Percentiles rank a stretch among this genome's conserved stretches.
Conservation (phyloP, 192 early-diverging fungal species). For the Rhizophagus prolifer region DNA sequence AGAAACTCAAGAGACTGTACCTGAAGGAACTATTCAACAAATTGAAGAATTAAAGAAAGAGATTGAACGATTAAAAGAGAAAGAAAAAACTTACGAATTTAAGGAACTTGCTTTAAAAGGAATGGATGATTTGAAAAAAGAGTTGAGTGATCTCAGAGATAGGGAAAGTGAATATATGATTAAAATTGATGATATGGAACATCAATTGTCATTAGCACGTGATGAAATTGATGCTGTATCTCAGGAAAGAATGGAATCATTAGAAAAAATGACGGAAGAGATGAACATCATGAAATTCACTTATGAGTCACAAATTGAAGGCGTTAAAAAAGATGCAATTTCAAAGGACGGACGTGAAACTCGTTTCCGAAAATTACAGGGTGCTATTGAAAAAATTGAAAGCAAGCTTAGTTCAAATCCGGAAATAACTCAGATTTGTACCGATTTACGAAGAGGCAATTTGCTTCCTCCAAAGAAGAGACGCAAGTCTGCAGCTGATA, state of each 20-base stretch:
- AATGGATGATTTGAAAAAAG: conserved; percentile 24
- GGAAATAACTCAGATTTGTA: conserved; percentile 6
- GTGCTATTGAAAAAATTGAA: conserved; percentile 16
- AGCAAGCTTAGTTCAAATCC: neutral
- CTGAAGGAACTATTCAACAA: conserved; percentile 12
- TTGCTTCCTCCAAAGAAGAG: conserved; percentile 7
- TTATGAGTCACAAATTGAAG: conserved; percentile 26
- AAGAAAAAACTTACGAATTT: conserved; percentile 11
- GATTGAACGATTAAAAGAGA: conserved; percentile 21
- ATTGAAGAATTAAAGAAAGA: conserved; percentile 31
- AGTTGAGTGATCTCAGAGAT: conserved; percentile 1
- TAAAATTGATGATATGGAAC: conserved; percentile 23
- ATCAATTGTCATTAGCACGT: conserved; percentile 1
- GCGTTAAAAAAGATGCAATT: neutral
- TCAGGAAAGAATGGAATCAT: neutral
- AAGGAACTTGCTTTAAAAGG: conserved; percentile 18
- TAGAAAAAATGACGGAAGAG: conserved; percentile 17
- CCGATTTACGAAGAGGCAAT: conserved; percentile 5
- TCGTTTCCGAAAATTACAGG: conserved; percentile 9
- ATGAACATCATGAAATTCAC: conserved; percentile 26
- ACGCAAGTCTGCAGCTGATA: conserved; percentile 7
- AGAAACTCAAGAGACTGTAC: conserved; percentile 12
- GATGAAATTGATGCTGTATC: conserved; percentile 5
- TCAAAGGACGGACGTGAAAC: conserved; percentile 16
- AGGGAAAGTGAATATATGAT: conserved; percentile 23